These are phyloP conservation scores for Saprolegnia diclina DNA, from an alignment of 352 stramenopile genomes.

Conservation along the genomic window DNA sequence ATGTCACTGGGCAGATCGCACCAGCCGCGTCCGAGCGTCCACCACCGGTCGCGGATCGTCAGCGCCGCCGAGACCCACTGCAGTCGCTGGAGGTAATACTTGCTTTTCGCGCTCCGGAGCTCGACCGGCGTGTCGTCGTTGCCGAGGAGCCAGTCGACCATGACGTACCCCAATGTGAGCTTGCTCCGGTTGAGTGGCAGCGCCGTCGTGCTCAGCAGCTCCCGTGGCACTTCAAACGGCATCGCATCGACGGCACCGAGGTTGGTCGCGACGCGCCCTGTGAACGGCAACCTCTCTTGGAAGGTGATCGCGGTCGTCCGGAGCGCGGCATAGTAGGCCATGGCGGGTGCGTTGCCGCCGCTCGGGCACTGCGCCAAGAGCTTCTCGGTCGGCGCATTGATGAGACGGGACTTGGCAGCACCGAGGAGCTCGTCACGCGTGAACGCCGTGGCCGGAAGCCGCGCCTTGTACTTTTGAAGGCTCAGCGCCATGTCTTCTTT, in stretches of 20 bases:
- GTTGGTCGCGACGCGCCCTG: conserved; percentile 41
- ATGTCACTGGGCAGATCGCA: conserved; percentile 41
- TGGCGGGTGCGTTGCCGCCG: conserved; percentile 47
- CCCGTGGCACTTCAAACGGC: conserved; percentile 36
- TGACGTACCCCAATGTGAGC: conserved; percentile 40
- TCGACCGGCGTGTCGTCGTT: conserved; percentile 44
- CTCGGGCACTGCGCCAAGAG: conserved; percentile 45
- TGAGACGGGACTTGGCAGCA: conserved; percentile 40
- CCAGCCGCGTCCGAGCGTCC: conserved; percentile 55
- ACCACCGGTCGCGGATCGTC: conserved; percentile 59
- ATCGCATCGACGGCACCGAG: conserved; percentile 40
- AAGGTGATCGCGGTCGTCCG: conserved; percentile 52
- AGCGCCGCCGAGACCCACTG: conserved; percentile 51
- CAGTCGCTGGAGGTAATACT: conserved; percentile 48
- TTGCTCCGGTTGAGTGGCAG: conserved; percentile 45
- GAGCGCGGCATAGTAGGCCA: conserved; percentile 62
- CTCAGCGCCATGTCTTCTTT: conserved; percentile 63
- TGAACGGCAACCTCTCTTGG: conserved; percentile 56
- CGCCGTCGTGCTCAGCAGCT: conserved; percentile 33
- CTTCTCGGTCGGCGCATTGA: conserved; percentile 42
- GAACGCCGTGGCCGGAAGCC: conserved; percentile 56
- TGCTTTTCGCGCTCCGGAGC: conserved; percentile 41
- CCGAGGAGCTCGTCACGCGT: conserved; percentile 52
- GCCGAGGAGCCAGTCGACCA: conserved; percentile 59
- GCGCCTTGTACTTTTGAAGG: conserved; percentile 38